phyloP scores from a whole-genome alignment of 768 basidiomycete species.

The Hygrocybe punicea region DNA sequence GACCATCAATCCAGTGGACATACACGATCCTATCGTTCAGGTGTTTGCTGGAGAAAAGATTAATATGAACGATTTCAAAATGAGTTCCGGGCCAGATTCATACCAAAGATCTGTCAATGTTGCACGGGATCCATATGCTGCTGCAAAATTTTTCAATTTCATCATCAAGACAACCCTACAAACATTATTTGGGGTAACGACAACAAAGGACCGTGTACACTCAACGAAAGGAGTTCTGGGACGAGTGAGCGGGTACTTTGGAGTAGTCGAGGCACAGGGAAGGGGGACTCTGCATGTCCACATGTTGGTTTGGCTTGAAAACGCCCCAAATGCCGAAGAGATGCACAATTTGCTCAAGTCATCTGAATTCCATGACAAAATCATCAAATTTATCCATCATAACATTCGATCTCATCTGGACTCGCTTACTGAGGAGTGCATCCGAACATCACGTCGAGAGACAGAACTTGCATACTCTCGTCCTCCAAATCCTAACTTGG shows the following conservation, averaged over 20 bases:
- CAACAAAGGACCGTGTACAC: constrained; percentile 11
- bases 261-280: constrained; percentile 27
- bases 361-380: constrained; percentile 24
- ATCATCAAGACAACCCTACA: constrained; percentile 26
- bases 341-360: constrained; percentile 24
- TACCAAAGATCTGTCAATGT: constrained; percentile 17
- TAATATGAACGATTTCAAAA: constrained; percentile 32
- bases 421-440: constrained; percentile 20
- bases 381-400: constrained; percentile 28
- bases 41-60: constrained; percentile 38
- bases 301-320: constrained; percentile 25
- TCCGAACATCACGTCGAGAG: constrained; percentile 22
- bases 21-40: constrained; percentile 35
- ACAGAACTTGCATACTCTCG: constrained; percentile 35
- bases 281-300: constrained; percentile 29
- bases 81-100: constrained; percentile 20
- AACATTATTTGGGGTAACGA: constrained; percentile 30
- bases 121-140: constrained; percentile 30
- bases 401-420: constrained; percentile 36
- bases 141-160: constrained; percentile 35
- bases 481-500: constrained; percentile 30
- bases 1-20: constrained; percentile 34
- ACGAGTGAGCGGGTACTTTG: constrained; percentile 23
- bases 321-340: constrained; percentile 14
- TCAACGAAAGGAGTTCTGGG: constrained; percentile 12